Evolutionary conservation across 805 yeast genomes (phyloP).

Genomic region (Candida sphagnicola): DNA sequence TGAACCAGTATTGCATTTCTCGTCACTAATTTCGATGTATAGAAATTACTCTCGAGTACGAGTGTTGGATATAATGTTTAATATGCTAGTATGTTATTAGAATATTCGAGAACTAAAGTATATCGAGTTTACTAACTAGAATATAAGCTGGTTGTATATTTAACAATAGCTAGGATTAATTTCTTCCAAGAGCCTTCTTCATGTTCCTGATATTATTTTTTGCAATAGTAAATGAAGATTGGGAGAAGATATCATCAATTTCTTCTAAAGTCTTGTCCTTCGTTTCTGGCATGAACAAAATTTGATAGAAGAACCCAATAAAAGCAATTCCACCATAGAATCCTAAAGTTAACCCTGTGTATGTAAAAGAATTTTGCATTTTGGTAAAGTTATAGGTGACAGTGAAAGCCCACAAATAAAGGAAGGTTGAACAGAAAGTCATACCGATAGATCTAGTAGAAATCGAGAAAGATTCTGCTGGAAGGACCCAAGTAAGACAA

Average conservation of each 20-base stretch:
- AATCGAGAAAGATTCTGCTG: conserved; percentile 60
- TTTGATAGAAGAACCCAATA: conserved; percentile 50
- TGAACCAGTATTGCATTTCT: no score
- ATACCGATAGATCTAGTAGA: conserved; percentile 61
- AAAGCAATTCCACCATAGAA: conserved; percentile 68
- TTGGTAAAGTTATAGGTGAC: conserved; percentile 60
- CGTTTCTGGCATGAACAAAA: conserved; percentile 65
- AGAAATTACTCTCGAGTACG: no score
- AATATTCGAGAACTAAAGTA: no score
- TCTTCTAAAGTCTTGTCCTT: conserved; percentile 70
- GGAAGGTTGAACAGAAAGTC: conserved; percentile 53
- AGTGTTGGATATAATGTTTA: no score
- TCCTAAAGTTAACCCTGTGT: conserved; percentile 60
- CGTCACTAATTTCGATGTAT: no score
- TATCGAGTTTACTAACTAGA: no score
- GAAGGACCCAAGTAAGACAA: conserved; percentile 65
- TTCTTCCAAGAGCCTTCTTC: no score
- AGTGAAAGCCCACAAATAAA: conserved; percentile 60
- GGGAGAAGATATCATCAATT: conserved; percentile 58
- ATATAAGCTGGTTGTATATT: no score
- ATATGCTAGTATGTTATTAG: no score
- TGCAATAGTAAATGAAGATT: conserved; percentile 39
- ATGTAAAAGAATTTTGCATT: conserved; percentile 55
- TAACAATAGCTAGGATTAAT: no score
- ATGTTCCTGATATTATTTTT: conserved; percentile 29